Percentiles rank a stretch among this genome's conserved stretches.
phyloP scores from a whole-genome alignment of 2,329 filamentous ascomycete species.

The Lasiodiplodia gonubiensis region DNA sequence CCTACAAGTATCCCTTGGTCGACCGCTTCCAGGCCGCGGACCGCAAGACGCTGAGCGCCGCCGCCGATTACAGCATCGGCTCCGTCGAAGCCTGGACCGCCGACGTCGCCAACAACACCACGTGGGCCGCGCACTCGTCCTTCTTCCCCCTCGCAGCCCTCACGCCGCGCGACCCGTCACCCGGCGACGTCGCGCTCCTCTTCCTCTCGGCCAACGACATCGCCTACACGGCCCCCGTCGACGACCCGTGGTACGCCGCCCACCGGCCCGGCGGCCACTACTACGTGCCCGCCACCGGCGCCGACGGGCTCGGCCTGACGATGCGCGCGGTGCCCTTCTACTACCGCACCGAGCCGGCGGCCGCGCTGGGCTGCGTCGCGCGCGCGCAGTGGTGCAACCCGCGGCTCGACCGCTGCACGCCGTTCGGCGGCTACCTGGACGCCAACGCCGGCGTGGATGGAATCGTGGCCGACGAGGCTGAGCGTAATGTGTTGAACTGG shows the following conservation, averaged over 20 bases:
- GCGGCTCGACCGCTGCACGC: neutral
- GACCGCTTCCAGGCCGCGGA: neutral
- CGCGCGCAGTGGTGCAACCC: conserved; percentile 31
- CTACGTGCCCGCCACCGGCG: neutral
- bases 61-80: conserved; percentile 5
- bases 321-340: neutral
- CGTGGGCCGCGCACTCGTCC: neutral
- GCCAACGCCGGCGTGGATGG: neutral
- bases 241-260: conserved; percentile 43
- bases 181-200: conserved; percentile 38
- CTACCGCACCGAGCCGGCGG: conserved; percentile 24
- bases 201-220: conserved; percentile 41
- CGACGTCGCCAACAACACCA: neutral
- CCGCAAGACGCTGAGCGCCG: conserved; percentile 4
- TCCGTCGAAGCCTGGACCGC: conserved; percentile 4
- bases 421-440: conserved; percentile 1
- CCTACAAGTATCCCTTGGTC: conserved; percentile 14
- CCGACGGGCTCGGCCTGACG: neutral
- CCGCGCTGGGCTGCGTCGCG: conserved; percentile 27
- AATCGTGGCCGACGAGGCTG: neutral
- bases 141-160: conserved; percentile 37
- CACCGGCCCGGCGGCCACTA: conserved; percentile 8
- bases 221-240: conserved; percentile 34
- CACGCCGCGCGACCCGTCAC: conserved; percentile 33
- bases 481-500: conserved; percentile 31